Percentiles rank a stretch among this genome's conserved stretches.
These are phyloP conservation scores for Salvia hispanica DNA, from an alignment of 257 asterid species.

Conservation along the genomic window DNA sequence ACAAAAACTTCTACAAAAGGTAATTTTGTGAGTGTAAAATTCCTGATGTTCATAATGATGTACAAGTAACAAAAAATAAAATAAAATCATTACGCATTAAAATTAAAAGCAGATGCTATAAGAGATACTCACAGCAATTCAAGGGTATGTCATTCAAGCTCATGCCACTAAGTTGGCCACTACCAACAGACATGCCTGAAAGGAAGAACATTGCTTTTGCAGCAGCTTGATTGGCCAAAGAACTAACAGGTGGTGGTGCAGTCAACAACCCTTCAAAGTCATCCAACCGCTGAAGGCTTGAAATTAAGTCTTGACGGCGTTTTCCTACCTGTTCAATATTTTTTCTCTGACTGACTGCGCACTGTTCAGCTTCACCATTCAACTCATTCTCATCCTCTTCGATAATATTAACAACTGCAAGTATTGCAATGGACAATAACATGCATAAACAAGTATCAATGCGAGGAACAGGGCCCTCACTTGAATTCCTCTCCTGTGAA, in stretches of 20 bases:
- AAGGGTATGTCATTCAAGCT: slow-evolving; percentile 80
- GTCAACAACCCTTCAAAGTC: slow-evolving; percentile 87
- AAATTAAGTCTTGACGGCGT: slow-evolving; percentile 73
- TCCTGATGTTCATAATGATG: slow-evolving; percentile 28
- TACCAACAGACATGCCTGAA: slow-evolving; percentile 73
- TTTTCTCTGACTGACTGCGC: slow-evolving; percentile 45
- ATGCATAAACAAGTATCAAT: slow-evolving; percentile 89
- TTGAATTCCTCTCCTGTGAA: slow-evolving; percentile 81
- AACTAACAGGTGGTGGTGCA: slow-evolving; percentile 74
- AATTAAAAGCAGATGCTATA: slow-evolving; percentile 20
- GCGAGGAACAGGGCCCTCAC: slow-evolving; percentile 95
- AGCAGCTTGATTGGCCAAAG: slow-evolving; percentile 95
- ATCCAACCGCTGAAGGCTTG: slow-evolving; percentile 78
- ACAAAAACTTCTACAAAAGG: background rate
- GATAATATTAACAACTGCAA: slow-evolving; percentile 72
- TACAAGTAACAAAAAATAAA: slow-evolving; percentile 9
- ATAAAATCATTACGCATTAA: background rate
- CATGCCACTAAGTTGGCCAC: slow-evolving; percentile 83
- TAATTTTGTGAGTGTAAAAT: slow-evolving; percentile 13
- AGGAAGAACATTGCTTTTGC: slow-evolving; percentile 89
- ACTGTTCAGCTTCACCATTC: slow-evolving; percentile 47
- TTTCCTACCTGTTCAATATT: slow-evolving; percentile 50
- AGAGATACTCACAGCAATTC: slow-evolving; percentile 72
- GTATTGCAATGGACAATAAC: slow-evolving; percentile 77
- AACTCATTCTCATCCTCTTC: slow-evolving; percentile 72